Conservation (phyloP, 371 early-diverging fungal species). For the Dipsacomyces acuminosporus region DNA sequence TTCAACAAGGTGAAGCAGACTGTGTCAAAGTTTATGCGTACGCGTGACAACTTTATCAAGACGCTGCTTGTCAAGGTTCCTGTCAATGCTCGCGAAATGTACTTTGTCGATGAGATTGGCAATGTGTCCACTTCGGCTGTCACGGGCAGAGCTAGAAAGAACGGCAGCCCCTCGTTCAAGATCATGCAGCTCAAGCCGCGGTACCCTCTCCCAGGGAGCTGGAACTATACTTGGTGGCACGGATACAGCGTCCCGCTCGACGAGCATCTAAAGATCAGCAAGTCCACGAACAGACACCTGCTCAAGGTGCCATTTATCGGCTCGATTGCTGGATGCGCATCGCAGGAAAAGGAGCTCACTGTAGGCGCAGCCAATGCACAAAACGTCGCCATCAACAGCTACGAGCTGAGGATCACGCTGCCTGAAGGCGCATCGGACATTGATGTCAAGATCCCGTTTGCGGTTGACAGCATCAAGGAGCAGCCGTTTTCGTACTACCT, state of each 20-base stretch:
- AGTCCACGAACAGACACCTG: conserved; percentile 48
- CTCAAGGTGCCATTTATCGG: conserved; percentile 69
- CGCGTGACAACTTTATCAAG: conserved; percentile 42
- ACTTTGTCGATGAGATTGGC: conserved; percentile 90
- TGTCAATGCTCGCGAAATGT: conserved; percentile 64
- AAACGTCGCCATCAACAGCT: conserved; percentile 59
- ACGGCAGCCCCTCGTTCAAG: conserved; percentile 46
- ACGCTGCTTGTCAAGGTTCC: conserved; percentile 59
- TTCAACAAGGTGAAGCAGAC: conserved; percentile 34
- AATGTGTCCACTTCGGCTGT: conserved; percentile 91
- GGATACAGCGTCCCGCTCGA: conserved; percentile 77
- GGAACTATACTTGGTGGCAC: conserved; percentile 91
- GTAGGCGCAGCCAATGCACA: conserved; percentile 75
- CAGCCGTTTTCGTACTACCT: conserved; percentile 26
- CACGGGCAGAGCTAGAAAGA: conserved; percentile 7
- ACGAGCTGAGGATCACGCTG: conserved; percentile 68
- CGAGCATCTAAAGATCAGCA: conserved; percentile 52
- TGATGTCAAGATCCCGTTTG: conserved; percentile 28
- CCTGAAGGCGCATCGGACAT: conserved; percentile 90
- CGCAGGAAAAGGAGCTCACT: conserved; percentile 60
- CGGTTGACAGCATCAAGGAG: conserved; percentile 7
- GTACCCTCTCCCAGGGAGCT: conserved; percentile 92
- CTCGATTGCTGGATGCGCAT: conserved; percentile 56
- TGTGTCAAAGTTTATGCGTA: conserved; percentile 13
- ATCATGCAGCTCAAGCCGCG: conserved; percentile 76